phyloP scores from a whole-genome alignment of 331 rosid species.

The Ulmus americana region DNA sequence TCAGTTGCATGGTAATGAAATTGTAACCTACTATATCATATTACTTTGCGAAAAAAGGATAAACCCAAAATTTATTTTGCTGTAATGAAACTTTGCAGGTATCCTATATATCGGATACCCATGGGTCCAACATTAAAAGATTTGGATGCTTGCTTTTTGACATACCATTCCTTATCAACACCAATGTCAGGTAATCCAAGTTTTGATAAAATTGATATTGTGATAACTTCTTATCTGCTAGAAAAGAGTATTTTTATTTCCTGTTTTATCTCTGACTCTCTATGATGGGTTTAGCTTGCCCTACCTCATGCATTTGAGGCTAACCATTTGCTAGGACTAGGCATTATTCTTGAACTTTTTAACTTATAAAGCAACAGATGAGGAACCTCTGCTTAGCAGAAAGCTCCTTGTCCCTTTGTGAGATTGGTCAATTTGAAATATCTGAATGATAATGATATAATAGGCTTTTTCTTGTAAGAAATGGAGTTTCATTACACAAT shows the following conservation, averaged over 20 bases:
- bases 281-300: not conserved
- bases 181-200: slow-evolving; percentile 49
- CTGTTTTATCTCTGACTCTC: not conserved
- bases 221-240: not conserved
- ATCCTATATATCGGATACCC: slow-evolving; percentile 81
- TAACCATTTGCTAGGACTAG: no score
- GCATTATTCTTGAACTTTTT: no score
- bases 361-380: no score
- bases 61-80: slow-evolving; percentile 17
- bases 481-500: no score
- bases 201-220: not conserved
- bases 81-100: slow-evolving; percentile 43
- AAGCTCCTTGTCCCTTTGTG: no score
- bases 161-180: slow-evolving; percentile 65
- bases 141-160: slow-evolving; percentile 72
- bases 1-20: slow-evolving; percentile 67
- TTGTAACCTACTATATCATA: slow-evolving; percentile 14
- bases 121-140: slow-evolving; percentile 74
- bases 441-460: no score
- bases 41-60: slow-evolving; percentile 5
- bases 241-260: not conserved
- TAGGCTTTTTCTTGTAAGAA: no score
- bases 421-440: no score
- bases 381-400: no score
- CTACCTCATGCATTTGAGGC: not conserved